Evolutionary conservation across 2,329 filamentous ascomycete species (phyloP).

Genomic region (Whalleya microplaca): DNA sequence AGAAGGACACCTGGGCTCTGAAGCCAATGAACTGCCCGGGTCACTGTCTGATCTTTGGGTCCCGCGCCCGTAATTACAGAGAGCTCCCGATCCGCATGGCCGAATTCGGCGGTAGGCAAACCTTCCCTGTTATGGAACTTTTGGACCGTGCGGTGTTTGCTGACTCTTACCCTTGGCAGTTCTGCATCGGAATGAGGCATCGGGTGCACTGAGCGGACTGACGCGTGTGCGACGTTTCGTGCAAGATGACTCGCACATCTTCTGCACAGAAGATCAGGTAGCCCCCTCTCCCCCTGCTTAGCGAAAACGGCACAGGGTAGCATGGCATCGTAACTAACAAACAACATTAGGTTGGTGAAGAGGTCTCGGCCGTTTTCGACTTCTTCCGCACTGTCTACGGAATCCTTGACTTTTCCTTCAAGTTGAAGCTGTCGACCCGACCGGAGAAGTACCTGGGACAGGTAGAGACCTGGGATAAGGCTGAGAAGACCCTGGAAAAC

Average conservation of each 20-base stretch:
- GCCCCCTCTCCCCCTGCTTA: not conserved
- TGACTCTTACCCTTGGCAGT: conserved; percentile 42
- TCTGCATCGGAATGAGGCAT: conserved; percentile 84
- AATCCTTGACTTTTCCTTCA: conserved; percentile 86
- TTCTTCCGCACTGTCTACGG: conserved; percentile 74
- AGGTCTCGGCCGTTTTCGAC: conserved; percentile 70
- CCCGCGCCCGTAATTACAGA: conserved; percentile 73
- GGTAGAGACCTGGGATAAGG: conserved; percentile 84
- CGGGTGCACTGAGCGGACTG: conserved; percentile 78
- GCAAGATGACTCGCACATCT: conserved; percentile 91
- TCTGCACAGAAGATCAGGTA: conserved; percentile 64
- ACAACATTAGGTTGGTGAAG: conserved; percentile 53
- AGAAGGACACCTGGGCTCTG: conserved; percentile 75
- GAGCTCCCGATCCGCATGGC: conserved; percentile 84
- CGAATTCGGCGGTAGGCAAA: conserved; percentile 66
- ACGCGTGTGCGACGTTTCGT: conserved; percentile 86
- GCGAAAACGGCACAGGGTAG: too few species aligned
- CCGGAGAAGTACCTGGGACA: conserved; percentile 88
- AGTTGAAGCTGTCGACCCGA: conserved; percentile 90
- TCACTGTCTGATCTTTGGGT: conserved; percentile 82
- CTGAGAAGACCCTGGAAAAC: conserved; percentile 78
- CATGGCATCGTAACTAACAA: not conserved
- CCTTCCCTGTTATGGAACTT: not conserved
- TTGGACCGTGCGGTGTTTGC: not conserved
- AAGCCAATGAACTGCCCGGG: conserved; percentile 96